Percentiles rank a stretch among this genome's conserved stretches.
Conservation (phyloP, 495 filamentous ascomycete species). For the Penicillium herquei region DNA sequence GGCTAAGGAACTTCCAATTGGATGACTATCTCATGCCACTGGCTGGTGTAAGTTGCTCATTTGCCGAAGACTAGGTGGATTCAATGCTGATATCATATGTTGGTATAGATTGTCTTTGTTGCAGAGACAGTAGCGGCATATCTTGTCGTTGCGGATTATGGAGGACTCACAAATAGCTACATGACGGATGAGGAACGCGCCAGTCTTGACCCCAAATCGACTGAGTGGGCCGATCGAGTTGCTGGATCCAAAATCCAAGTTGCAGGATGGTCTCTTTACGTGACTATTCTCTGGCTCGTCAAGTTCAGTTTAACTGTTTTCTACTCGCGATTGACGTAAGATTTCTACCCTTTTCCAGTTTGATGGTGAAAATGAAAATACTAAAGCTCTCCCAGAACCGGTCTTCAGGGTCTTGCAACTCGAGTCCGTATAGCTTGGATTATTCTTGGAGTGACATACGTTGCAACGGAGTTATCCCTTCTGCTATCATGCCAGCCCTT, state of each 20-base stretch:
- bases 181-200: constrained; percentile 47
- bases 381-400: constrained; percentile 28
- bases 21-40: constrained; percentile 61
- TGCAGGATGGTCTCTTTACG: constrained; percentile 52
- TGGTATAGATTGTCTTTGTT: constrained; percentile 25
- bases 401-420: constrained; percentile 35
- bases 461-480: constrained; percentile 45
- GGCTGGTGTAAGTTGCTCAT: constrained; percentile 36
- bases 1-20: constrained; percentile 41
- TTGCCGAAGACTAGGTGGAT: too few relatives aligned
- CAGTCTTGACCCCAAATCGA: constrained; percentile 33
- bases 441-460: constrained; percentile 43
- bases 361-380: not conserved
- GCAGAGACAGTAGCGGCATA: constrained; percentile 37
- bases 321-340: constrained; percentile 53
- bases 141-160: constrained; percentile 35
- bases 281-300: constrained; percentile 48
- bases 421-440: constrained; percentile 47
- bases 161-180: constrained; percentile 48
- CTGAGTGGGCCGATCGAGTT: constrained; percentile 43
- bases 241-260: constrained; percentile 52
- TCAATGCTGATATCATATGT: not conserved
- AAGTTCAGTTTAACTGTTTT: constrained; percentile 52
- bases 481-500: constrained; percentile 48
- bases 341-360: not conserved